Conservation (phyloP, 2,329 filamentous ascomycete species). For the Penicillium janthinellum region DNA sequence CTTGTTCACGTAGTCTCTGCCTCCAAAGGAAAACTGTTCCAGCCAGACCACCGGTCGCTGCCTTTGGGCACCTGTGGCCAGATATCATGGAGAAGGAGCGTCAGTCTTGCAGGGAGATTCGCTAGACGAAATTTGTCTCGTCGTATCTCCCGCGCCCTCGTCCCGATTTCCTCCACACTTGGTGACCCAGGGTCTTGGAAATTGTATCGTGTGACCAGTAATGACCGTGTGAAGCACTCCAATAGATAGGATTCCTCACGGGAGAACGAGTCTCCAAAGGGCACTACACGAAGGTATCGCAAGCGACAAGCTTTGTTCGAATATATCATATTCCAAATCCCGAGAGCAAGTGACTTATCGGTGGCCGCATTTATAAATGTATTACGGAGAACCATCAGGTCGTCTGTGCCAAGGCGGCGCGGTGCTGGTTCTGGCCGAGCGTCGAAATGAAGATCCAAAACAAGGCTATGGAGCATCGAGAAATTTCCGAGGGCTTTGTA, state of each 20-base stretch:
- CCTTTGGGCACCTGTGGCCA: slow-evolving; percentile 1
- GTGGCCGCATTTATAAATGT: slow-evolving; percentile 16
- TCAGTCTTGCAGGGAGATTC: background rate
- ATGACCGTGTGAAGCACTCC: slow-evolving; percentile 9
- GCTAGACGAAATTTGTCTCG: background rate
- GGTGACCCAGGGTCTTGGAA: background rate
- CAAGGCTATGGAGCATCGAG: slow-evolving; percentile 11
- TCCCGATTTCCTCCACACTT: slow-evolving; percentile 3
- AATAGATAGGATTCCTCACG: background rate
- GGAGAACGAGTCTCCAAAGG: background rate
- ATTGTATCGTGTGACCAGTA: slow-evolving; percentile 13
- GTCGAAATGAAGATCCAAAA: slow-evolving; percentile 12
- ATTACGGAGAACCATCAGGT: background rate
- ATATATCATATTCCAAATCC: background rate
- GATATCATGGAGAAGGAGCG: slow-evolving; percentile 4
- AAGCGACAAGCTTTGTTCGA: background rate
- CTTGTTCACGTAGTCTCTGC: background rate
- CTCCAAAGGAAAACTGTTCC: slow-evolving; percentile 8
- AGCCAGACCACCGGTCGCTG: slow-evolving; percentile 4
- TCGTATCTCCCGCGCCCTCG: slow-evolving; percentile 3
- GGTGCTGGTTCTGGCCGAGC: background rate
- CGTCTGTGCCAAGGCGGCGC: background rate
- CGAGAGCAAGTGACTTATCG: slow-evolving; percentile 12
- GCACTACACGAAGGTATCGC: slow-evolving; percentile 4
- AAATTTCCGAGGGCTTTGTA: slow-evolving; percentile 17